Percentiles rank a stretch among this genome's conserved stretches.
These are phyloP conservation scores for Schizosaccharomyces osmophilus DNA, from an alignment of 805 yeast genomes.

Conservation along the genomic window DNA sequence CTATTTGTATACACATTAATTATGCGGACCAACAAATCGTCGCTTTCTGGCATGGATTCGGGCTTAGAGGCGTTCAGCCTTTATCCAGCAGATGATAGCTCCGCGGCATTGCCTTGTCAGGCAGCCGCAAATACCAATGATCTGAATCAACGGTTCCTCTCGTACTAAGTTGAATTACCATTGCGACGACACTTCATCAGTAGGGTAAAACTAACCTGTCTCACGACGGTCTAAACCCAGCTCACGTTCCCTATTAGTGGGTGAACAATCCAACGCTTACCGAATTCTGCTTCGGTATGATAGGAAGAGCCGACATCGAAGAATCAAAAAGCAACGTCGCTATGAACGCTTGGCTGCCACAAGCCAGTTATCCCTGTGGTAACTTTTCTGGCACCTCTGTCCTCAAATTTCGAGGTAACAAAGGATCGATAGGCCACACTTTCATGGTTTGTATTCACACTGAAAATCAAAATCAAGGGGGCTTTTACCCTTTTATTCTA, in stretches of 20 bases:
- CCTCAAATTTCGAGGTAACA: conserved; percentile 22
- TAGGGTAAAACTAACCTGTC: conserved; percentile 5
- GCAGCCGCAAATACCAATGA: conserved; percentile 24
- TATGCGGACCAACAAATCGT: conserved; percentile 21
- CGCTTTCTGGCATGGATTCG: conserved; percentile 31
- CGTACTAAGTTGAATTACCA: conserved; percentile 23
- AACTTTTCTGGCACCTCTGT: conserved; percentile 24
- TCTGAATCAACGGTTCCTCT: conserved; percentile 24
- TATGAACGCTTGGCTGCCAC: conserved; percentile 27
- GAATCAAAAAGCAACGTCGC: conserved; percentile 25
- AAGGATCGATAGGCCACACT: conserved; percentile 28
- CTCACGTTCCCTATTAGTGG: conserved; percentile 25
- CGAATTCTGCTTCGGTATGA: conserved; percentile 27
- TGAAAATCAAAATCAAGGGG: conserved; percentile 24
- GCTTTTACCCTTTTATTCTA: conserved; percentile 24
- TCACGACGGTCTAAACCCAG: conserved; percentile 7
- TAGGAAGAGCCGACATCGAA: conserved; percentile 28
- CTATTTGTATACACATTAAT: conserved; percentile 20
- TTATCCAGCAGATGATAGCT: conserved; percentile 27
- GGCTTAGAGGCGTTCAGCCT: conserved; percentile 26
- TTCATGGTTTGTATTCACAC: conserved; percentile 24
- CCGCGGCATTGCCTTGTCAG: conserved; percentile 25
- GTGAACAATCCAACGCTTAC: conserved; percentile 24
- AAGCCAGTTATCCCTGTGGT: conserved; percentile 23
- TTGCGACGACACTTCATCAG: conserved; percentile 11